Evolutionary conservation across 192 early-diverging fungal genomes (phyloP).

Genomic region (Linnemannia schmuckeri): DNA sequence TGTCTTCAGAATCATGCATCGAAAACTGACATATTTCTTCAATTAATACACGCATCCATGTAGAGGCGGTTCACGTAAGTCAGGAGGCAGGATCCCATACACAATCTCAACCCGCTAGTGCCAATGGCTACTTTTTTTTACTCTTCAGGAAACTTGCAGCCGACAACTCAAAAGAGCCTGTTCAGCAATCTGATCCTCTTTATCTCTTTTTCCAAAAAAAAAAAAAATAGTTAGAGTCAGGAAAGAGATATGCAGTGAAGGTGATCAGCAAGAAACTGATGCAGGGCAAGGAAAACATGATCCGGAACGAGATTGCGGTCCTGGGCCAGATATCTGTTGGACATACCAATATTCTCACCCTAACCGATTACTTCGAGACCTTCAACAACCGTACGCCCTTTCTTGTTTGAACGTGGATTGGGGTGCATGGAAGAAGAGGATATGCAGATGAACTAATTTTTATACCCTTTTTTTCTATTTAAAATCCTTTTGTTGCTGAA

Average conservation of each 20-base stretch:
- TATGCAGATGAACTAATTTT: neutral
- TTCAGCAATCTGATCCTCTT: no score
- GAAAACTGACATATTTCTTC: neutral
- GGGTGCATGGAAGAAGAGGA: neutral
- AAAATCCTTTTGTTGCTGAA: neutral
- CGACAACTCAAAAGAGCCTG: no score
- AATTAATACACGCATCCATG: neutral
- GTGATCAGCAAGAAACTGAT: constrained; percentile 83
- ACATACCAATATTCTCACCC: constrained; percentile 76
- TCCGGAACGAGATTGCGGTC: constrained; percentile 80
- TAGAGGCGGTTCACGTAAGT: constrained; percentile 39
- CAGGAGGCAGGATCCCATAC: neutral
- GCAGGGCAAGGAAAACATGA: constrained; percentile 73
- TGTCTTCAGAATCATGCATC: neutral
- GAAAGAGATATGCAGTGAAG: constrained; percentile 80
- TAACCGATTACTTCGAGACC: constrained; percentile 86
- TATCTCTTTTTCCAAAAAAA: no score
- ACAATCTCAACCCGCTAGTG: no score
- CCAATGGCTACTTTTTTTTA: no score
- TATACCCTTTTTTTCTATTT: neutral
- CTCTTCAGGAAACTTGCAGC: no score
- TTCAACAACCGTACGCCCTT: constrained; percentile 67
- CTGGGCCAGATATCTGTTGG: constrained; percentile 75
- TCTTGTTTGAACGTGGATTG: neutral
- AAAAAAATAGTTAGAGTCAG: constrained; percentile 66